These are phyloP conservation scores for Alternaria arborescens DNA, from an alignment of 2,329 filamentous ascomycete genomes.

Conservation along the genomic window DNA sequence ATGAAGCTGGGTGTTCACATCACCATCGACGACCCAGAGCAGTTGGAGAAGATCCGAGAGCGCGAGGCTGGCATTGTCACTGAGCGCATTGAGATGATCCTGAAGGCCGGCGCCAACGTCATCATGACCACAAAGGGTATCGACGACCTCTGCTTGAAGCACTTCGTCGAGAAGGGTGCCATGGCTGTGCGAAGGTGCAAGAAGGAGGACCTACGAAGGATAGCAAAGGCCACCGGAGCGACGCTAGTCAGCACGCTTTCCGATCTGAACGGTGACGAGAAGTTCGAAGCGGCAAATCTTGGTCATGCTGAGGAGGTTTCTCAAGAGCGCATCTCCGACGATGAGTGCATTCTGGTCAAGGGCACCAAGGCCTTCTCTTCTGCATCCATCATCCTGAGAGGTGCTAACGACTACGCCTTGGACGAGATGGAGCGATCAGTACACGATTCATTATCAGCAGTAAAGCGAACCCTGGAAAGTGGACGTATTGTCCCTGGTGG, in stretches of 20 bases:
- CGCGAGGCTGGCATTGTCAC: conserved; percentile 92
- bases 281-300: conserved; percentile 88
- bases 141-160: conserved; percentile 92
- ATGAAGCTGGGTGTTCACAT: conserved; percentile 99
- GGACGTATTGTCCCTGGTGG: conserved; percentile 96
- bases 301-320: conserved; percentile 93
- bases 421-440: conserved; percentile 99
- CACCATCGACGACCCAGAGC: conserved; percentile 95
- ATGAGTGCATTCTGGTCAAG: conserved; percentile 97
- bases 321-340: conserved; percentile 98
- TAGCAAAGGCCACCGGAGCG: conserved; percentile 94
- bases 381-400: conserved; percentile 93
- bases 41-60: conserved; percentile 95
- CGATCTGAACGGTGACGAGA: conserved; percentile 96
- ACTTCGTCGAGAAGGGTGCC: conserved; percentile 91
- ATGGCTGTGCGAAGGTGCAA: conserved; percentile 97
- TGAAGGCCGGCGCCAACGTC: conserved; percentile 97
- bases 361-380: conserved; percentile 94
- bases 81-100: conserved; percentile 94
- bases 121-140: conserved; percentile 98
- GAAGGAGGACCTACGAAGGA: conserved; percentile 96
- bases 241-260: conserved; percentile 93
- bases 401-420: conserved; percentile 93
- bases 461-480: conserved; percentile 96
- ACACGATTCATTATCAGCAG: conserved; percentile 94